A percentile compares a stretch with the other conserved stretches of the same genome.
Evolutionary conservation across 2,329 filamentous ascomycete genomes (phyloP).

Genomic region (Aotearoamyces nothofagi): DNA sequence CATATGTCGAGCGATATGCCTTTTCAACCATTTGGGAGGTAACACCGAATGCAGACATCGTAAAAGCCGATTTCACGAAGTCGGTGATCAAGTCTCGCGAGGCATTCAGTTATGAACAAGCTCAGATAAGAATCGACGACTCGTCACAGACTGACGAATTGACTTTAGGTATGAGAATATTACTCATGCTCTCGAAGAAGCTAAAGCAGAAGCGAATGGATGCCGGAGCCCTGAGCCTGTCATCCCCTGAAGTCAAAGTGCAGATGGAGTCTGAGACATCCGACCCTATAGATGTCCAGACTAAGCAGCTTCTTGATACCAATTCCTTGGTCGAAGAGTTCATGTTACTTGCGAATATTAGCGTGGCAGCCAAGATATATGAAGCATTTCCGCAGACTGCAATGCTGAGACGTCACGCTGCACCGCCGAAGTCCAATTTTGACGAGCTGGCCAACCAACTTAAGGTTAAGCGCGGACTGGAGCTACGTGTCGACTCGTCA

Average conservation of each 20-base stretch:
- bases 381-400: slow-evolving; percentile 89
- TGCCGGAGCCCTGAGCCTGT: slow-evolving; percentile 85
- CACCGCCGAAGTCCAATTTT: slow-evolving; percentile 91
- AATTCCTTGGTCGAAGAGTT: slow-evolving; percentile 98
- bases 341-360: slow-evolving; percentile 97
- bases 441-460: slow-evolving; percentile 87
- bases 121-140: slow-evolving; percentile 88
- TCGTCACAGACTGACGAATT: slow-evolving; percentile 74
- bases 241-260: slow-evolving; percentile 94
- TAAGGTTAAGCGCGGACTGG: slow-evolving; percentile 68
- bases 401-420: slow-evolving; percentile 78
- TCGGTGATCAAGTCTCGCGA: slow-evolving; percentile 94
- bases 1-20: slow-evolving; percentile 87
- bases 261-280: slow-evolving; percentile 92
- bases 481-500: slow-evolving; percentile 72
- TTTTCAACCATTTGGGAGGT: slow-evolving; percentile 86
- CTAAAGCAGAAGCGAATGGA: slow-evolving; percentile 93
- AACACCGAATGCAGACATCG: slow-evolving; percentile 68
- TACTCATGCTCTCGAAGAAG: slow-evolving; percentile 82
- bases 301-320: slow-evolving; percentile 83
- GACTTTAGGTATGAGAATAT: slow-evolving; percentile 73
- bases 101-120: slow-evolving; percentile 95
- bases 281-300: slow-evolving; percentile 91
- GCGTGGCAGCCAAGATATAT: slow-evolving; percentile 81
- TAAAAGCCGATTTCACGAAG: slow-evolving; percentile 82